Evolutionary conservation across 371 early-diverging fungal species (phyloP).

Genomic region (Apophysomyces trapeziformis): DNA sequence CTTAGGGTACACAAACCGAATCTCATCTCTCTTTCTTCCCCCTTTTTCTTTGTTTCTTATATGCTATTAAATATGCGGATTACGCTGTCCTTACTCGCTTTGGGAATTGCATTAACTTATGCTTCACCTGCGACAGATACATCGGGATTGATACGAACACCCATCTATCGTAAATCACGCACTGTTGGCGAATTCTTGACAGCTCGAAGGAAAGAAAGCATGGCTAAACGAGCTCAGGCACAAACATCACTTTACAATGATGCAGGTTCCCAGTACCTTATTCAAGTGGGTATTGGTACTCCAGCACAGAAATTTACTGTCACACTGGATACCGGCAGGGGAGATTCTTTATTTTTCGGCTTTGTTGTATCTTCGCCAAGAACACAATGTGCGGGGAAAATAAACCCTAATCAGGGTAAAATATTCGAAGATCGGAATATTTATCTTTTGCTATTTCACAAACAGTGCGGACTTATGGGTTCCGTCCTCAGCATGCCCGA

Average conservation of each 20-base stretch:
- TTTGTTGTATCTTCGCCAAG: background rate
- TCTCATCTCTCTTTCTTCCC: background rate
- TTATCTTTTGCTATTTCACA: background rate
- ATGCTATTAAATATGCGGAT: background rate
- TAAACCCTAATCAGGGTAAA: background rate
- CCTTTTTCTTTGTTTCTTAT: background rate
- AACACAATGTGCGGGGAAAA: background rate
- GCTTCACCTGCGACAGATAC: background rate
- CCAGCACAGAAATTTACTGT: conserved; percentile 48
- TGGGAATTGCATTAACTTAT: background rate
- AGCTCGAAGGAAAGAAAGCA: conserved; percentile 4
- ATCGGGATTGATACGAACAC: conserved; percentile 5
- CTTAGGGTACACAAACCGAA: background rate
- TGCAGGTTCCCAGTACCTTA: conserved; percentile 39
- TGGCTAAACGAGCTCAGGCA: conserved; percentile 22
- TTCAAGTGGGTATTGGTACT: conserved; percentile 42
- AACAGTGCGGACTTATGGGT: conserved; percentile 53
- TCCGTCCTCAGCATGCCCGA: conserved; percentile 41
- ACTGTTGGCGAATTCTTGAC: conserved; percentile 7
- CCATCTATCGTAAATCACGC: conserved; percentile 6
- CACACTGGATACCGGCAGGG: conserved; percentile 56
- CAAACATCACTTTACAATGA: conserved; percentile 39
- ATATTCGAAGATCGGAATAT: background rate
- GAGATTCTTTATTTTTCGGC: conserved; percentile 8
- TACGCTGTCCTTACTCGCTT: background rate